phyloP scores from a whole-genome alignment of 768 basidiomycete species.

The Phaeolepiota aurea region DNA sequence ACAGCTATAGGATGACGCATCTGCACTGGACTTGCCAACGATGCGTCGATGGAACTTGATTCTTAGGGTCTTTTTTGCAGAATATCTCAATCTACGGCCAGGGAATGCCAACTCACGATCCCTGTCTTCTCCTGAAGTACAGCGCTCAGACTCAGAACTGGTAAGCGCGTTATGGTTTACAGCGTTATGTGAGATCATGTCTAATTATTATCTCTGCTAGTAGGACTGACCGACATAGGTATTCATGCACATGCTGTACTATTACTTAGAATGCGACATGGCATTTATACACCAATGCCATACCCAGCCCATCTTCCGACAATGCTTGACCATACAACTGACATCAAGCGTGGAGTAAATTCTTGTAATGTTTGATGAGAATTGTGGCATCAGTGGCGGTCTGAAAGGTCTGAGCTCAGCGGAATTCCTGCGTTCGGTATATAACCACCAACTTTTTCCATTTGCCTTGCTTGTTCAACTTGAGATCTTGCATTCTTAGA shows the following conservation, averaged over 20 bases:
- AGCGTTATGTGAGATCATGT: not conserved
- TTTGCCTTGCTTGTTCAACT: constrained; percentile 23
- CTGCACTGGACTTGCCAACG: constrained; percentile 76
- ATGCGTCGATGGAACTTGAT: constrained; percentile 88
- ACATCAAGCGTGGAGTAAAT: constrained; percentile 12
- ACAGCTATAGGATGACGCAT: constrained; percentile 71
- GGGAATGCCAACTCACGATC: constrained; percentile 24
- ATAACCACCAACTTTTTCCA: constrained; percentile 21
- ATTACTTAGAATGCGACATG: too few relatives aligned
- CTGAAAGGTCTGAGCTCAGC: constrained; percentile 10
- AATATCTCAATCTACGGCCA: constrained; percentile 74
- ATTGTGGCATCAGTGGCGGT: constrained; percentile 24
- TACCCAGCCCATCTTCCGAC: too few relatives aligned
- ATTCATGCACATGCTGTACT: not conserved
- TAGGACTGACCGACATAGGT: not conserved
- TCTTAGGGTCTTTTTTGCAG: constrained; percentile 78
- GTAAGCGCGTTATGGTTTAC: constrained; percentile 21
- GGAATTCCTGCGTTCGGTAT: too few relatives aligned
- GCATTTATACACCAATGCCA: too few relatives aligned
- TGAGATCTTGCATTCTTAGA: constrained; percentile 23
- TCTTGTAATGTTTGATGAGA: constrained; percentile 26
- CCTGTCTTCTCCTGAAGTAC: constrained; percentile 13
- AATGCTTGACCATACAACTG: not conserved
- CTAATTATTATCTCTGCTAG: not conserved
- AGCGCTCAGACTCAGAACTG: constrained; percentile 36